Evolutionary conservation across 2,329 filamentous ascomycete genomes (phyloP), one percentile per base, ranked within the genome.

Genomic region (Aspergillus fructus): DNA sequence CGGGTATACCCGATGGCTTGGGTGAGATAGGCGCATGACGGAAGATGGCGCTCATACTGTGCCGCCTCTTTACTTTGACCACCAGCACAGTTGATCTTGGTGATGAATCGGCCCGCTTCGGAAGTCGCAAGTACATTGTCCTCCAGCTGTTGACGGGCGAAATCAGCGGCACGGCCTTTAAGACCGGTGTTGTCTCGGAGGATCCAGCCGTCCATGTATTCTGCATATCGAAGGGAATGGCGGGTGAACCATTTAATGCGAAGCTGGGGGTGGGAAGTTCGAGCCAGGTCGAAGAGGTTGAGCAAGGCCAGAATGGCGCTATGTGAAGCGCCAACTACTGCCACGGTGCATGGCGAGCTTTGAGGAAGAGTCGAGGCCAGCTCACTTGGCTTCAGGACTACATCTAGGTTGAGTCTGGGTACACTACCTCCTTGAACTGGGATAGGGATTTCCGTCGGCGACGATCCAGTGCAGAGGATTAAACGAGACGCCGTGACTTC

Each of bases 111-210:
- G 48, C 76, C 76, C 2, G 82, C 81, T 15, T 76, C 71, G 40
- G 80, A 83, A 7, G 68, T 62, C 5, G 71, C 60, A 7, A 86
- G 74, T 0, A 68, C 70, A 2, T 77, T 77, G 39, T 81, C 80
- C 62, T 87, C 85, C 0, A 88, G 77, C 56, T 87, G 82, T 23
- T 80, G 72, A 42, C 78, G 79, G 1, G 85, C 85, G 76, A 85
- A 88, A 5, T 78, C 74, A 0, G 85, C 85, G 0, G 83, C 84
- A 39, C 79, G 75, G 19, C 85, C 85, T 69, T 88, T 88, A 27
- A 88, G 76, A 3, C 85, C 85, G 0, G 85, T 88, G 70, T 87
- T 88, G 66, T 88, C 85, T 53, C 83, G 79, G 24, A 85, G 71
- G 58, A 87, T 86, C 84, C 85, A 87, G 56, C 82, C 83, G 60